Percentiles rank a stretch among this genome's conserved stretches.
Evolutionary conservation across 2,329 filamentous ascomycete genomes (phyloP).

Genomic region (Trichoderma sp.): DNA sequence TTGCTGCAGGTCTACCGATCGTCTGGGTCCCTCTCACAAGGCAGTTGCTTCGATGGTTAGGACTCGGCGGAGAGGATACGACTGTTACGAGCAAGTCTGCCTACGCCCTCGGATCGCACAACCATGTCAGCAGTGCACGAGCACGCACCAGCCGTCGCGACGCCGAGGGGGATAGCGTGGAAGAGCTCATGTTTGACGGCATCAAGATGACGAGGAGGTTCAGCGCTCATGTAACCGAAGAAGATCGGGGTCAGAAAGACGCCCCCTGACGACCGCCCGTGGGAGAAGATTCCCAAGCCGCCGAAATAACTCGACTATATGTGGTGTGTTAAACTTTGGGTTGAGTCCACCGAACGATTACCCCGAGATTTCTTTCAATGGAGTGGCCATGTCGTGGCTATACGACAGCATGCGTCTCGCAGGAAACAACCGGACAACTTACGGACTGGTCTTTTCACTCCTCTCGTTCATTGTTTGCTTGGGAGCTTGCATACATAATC

Average conservation of each 20-base stretch:
- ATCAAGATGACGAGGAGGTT: conserved; percentile 4
- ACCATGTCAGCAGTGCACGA: background rate
- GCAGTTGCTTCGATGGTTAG: background rate
- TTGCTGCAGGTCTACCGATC: background rate
- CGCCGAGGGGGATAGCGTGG: background rate
- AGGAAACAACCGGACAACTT: background rate
- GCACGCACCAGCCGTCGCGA: background rate
- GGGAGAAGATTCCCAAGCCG: background rate
- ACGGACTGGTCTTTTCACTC: background rate
- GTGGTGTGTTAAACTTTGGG: background rate
- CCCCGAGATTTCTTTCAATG: background rate
- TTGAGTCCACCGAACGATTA: background rate
- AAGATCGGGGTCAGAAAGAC: background rate
- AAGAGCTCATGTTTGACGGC: background rate
- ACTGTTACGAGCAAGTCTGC: background rate
- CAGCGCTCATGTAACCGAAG: background rate
- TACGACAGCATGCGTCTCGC: background rate
- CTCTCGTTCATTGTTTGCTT: background rate
- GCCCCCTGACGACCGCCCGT: background rate
- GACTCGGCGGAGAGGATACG: background rate
- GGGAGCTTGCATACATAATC: background rate
- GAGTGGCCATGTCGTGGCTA: background rate
- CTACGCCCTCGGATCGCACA: background rate
- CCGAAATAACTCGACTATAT: background rate
- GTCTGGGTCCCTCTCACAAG: background rate